phyloP scores from a whole-genome alignment of 495 filamentous ascomycete genomes.

The Chaetomium cochliodes region DNA sequence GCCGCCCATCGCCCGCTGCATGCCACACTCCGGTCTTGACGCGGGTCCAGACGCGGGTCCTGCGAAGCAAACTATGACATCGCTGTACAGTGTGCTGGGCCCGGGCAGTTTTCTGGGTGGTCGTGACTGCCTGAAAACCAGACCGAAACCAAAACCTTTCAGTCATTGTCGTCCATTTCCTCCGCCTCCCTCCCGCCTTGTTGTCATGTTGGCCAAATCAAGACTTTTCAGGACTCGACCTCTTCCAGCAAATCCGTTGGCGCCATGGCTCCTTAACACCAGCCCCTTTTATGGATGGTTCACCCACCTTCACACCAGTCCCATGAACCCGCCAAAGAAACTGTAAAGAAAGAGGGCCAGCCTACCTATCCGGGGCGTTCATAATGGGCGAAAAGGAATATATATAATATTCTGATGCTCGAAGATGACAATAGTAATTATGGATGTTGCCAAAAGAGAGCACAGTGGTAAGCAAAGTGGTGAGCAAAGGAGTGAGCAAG shows the following conservation, averaged over 20 bases:
- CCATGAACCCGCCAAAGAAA: not conserved
- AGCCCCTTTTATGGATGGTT: not conserved
- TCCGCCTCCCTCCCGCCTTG: not conserved
- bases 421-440: not conserved
- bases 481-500: not conserved
- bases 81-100: too few species aligned
- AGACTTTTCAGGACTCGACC: too few species aligned
- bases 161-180: too few species aligned
- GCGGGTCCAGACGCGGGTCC: not conserved
- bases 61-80: not conserved
- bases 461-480: not conserved
- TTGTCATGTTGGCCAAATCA: too few species aligned
- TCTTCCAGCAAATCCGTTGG: not conserved
- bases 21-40: not conserved
- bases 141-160: not conserved
- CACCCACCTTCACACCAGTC: not conserved
- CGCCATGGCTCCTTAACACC: not conserved
- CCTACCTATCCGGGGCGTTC: constrained; percentile 28
- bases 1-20: not conserved
- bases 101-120: not conserved
- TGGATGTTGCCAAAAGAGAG: not conserved
- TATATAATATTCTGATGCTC: not conserved
- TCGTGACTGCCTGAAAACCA: too few species aligned
- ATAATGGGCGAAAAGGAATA: not conserved
- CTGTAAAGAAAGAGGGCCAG: not conserved